phyloP scores from a whole-genome alignment of 1,284 basidiomycete species.

The Ceratobasidium sp. region DNA sequence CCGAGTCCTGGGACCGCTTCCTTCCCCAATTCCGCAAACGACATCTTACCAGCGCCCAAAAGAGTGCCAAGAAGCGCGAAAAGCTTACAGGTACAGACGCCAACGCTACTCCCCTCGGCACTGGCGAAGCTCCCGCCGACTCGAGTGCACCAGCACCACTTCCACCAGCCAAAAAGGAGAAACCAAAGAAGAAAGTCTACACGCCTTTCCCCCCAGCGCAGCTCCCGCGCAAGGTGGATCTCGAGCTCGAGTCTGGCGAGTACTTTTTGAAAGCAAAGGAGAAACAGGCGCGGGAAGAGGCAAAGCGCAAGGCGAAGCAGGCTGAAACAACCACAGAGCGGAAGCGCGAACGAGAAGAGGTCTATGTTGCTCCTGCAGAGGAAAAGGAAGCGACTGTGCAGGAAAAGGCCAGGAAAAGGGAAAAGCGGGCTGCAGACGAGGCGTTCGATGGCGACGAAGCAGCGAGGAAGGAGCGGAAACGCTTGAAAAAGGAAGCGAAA shows the following conservation, averaged over 20 bases:
- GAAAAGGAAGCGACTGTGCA: conserved; percentile 75
- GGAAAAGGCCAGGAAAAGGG: conserved; percentile 74
- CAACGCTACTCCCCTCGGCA: conserved; percentile 50
- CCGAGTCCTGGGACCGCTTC: conserved; percentile 97
- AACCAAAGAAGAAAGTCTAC: conserved; percentile 91
- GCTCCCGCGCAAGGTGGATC: conserved; percentile 91
- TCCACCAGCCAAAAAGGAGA: conserved; percentile 62
- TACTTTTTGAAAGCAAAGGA: conserved; percentile 94
- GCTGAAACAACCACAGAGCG: conserved; percentile 73
- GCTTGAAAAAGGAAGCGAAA: conserved; percentile 50
- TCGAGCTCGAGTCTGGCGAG: conserved; percentile 95
- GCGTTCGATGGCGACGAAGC: conserved; percentile 47
- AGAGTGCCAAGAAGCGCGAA: conserved; percentile 88
- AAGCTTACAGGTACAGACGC: conserved; percentile 50
- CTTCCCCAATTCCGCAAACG: conserved; percentile 95
- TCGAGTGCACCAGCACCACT: conserved; percentile 53
- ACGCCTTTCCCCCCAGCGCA: conserved; percentile 99
- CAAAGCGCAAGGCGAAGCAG: conserved; percentile 82
- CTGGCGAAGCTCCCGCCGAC: conserved; percentile 59
- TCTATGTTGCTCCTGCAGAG: conserved; percentile 84
- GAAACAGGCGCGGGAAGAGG: conserved; percentile 74
- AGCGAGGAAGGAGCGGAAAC: conserved; percentile 43
- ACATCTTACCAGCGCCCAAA: conserved; percentile 91
- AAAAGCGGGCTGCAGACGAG: conserved; percentile 53
- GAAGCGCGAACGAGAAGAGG: conserved; percentile 81